These are phyloP conservation scores for Artomyces pyxidatus DNA, from an alignment of 768 basidiomycete species.

Conservation along the genomic window DNA sequence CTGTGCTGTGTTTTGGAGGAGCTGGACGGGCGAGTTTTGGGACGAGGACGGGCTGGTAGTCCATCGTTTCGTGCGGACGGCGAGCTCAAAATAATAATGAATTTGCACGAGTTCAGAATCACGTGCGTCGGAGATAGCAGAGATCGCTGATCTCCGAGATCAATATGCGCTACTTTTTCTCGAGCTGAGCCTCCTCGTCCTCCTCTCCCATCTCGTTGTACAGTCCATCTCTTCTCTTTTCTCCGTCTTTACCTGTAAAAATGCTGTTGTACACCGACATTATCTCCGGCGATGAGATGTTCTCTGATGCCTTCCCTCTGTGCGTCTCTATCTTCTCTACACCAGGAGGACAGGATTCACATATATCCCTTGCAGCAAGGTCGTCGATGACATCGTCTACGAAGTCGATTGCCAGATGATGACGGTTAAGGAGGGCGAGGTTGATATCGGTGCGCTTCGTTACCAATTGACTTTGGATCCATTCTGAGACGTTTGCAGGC, in stretches of 20 bases:
- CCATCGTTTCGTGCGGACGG: constrained; percentile 38
- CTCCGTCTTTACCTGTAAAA: constrained; percentile 17
- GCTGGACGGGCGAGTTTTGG: constrained; percentile 49
- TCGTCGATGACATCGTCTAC: constrained; percentile 67
- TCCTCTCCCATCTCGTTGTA: constrained; percentile 8
- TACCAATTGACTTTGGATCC: constrained; percentile 2
- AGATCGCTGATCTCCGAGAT: constrained; percentile 18
- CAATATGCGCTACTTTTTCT: constrained; percentile 15
- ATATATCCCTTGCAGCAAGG: constrained; percentile 45
- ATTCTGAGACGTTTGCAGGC: constrained; percentile 36
- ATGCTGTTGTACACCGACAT: constrained; percentile 77
- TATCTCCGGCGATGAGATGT: constrained; percentile 81
- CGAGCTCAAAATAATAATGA: neutral
- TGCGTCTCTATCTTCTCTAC: constrained; percentile 29
- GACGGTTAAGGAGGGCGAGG: constrained; percentile 64
- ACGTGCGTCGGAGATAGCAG: constrained; percentile 22
- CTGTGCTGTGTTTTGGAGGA: constrained; percentile 52
- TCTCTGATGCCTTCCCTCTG: constrained; percentile 89
- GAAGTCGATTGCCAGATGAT: constrained; percentile 82
- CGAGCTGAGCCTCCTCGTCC: constrained; percentile 7
- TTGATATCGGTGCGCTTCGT: constrained; percentile 71
- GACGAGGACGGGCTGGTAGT: constrained; percentile 73
- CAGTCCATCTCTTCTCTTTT: constrained; percentile 14
- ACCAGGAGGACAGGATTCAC: neutral
- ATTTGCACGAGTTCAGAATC: constrained; percentile 6